Percentiles rank a stretch among this genome's conserved stretches.
These are phyloP conservation scores for Abrus precatorius DNA, from an alignment of 306 rosid genomes.

Conservation along the genomic window DNA sequence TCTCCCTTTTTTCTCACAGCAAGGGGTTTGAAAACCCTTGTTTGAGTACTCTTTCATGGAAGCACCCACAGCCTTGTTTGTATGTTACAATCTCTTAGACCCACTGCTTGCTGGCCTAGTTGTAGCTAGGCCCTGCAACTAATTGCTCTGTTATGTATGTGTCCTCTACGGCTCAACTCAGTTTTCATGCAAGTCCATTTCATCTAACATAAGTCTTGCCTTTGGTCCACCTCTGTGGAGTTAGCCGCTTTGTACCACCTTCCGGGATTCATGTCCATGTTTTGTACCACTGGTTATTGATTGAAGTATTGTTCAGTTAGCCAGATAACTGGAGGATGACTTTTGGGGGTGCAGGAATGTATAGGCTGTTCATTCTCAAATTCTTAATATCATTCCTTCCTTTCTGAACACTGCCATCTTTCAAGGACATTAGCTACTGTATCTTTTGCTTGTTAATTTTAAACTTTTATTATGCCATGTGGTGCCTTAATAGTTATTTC, in stretches of 20 bases:
- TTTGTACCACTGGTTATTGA: constrained; percentile 17
- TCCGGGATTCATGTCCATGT: neutral
- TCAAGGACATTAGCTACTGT: neutral
- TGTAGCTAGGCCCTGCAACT: neutral
- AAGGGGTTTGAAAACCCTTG: neutral
- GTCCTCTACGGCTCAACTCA: neutral
- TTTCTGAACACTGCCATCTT: constrained; percentile 36
- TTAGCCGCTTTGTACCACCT: neutral
- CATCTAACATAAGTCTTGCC: neutral
- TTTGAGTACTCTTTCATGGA: neutral
- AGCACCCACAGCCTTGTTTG: neutral
- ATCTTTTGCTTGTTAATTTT: constrained; percentile 11
- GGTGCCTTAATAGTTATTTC: neutral
- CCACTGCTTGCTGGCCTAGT: neutral
- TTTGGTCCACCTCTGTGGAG: neutral
- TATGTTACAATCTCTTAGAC: neutral
- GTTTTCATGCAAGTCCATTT: neutral
- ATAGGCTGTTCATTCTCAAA: constrained; percentile 34
- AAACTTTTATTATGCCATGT: neutral
- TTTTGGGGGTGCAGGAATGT: constrained; percentile 33
- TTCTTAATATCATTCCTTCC: constrained; percentile 1
- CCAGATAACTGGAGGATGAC: constrained; percentile 21
- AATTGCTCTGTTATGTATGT: neutral
- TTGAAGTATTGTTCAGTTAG: constrained; percentile 32
- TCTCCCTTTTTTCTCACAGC: neutral